Base-by-base conservation (phyloP, 495 filamentous ascomycete genomes). In the Pyrenula aspistea region DNA sequence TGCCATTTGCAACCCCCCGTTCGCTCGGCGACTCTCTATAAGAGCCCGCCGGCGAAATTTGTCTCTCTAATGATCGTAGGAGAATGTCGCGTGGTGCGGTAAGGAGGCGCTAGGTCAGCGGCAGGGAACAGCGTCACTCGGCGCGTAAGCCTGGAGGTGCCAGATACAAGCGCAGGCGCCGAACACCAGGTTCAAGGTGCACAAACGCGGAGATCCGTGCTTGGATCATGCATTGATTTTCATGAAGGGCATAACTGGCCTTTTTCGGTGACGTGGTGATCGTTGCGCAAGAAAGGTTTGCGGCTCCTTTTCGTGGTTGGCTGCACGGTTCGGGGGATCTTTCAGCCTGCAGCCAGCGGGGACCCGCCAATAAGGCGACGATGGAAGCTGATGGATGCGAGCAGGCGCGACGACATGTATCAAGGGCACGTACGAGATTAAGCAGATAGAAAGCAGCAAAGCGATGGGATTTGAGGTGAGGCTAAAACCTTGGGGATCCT, bases 1-100 rank as follows among this genome's bases (percentile, higher is more conserved):
- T 80, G 91, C 91, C 91, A 95, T 95, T 15, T 56, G 25, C 67
- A 62, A 62, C 31, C 15, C 4, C 31, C 31, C 31, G 8, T 42
- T 42, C 31, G 31, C 31, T 42, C 31, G 31, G 31, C 31, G 31
- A 42, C 4, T 8, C 31, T 42, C 31, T 4, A 4, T 4, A 42
- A 15, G 31, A 42, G 31, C 15, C 15, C 31, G 15, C 31, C 31
- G 31, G 31, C 31, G 31, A 42, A 15, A 42, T 42, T 15, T 42
- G 15, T 42, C n/a, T 42, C 4, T 42, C 31, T 42, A 4, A 42
- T 4, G 31, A 42, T 42, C 31, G 8, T 15, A 8, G 15, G 31
- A 42, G 8, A 42, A 42, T 42, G 4, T 42, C 31, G 31, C 15
- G 31, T 42, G 8, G 31, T 42, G 31, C 15, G 4, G 31, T 4